Conservation (phyloP, 192 early-diverging fungal genomes). For the Coemansia sp. region DNA sequence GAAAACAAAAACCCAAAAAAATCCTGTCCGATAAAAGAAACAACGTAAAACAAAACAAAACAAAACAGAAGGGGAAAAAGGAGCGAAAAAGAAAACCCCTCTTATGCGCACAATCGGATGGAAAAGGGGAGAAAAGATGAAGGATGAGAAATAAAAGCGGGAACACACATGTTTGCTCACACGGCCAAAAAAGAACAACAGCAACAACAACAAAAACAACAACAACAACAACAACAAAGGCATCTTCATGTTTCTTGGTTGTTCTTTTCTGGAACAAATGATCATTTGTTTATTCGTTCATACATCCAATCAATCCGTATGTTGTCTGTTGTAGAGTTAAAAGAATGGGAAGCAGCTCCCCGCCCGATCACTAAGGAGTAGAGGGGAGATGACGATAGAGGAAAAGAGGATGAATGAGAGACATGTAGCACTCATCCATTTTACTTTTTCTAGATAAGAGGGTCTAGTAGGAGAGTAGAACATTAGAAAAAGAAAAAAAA, state of each 20-base stretch:
- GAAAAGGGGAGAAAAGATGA: neutral
- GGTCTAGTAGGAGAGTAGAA: neutral
- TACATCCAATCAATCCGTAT: neutral
- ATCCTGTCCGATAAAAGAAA: neutral
- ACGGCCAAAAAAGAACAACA: neutral
- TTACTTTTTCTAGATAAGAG: too few relatives aligned
- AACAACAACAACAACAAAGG: neutral
- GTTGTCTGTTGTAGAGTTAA: neutral
- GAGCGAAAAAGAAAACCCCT: neutral
- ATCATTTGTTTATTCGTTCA: neutral
- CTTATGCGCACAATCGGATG: neutral
- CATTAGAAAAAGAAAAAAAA: neutral
- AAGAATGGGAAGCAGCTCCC: neutral
- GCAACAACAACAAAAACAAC: too few relatives aligned
- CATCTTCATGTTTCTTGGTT: neutral
- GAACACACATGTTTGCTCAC: neutral
- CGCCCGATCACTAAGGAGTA: neutral
- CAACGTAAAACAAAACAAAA: neutral
- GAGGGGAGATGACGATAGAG: neutral
- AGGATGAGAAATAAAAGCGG: neutral
- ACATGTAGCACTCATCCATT: too few relatives aligned
- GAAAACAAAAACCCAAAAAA: neutral
- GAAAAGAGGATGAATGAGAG: too few relatives aligned
- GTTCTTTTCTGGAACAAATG: conserved; percentile 3
- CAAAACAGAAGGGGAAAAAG: neutral